A percentile compares a stretch with the other conserved stretches of the same genome.
Evolutionary conservation across 2,329 filamentous ascomycete genomes (phyloP).

Genomic region (Ascocoryne sarcoides): DNA sequence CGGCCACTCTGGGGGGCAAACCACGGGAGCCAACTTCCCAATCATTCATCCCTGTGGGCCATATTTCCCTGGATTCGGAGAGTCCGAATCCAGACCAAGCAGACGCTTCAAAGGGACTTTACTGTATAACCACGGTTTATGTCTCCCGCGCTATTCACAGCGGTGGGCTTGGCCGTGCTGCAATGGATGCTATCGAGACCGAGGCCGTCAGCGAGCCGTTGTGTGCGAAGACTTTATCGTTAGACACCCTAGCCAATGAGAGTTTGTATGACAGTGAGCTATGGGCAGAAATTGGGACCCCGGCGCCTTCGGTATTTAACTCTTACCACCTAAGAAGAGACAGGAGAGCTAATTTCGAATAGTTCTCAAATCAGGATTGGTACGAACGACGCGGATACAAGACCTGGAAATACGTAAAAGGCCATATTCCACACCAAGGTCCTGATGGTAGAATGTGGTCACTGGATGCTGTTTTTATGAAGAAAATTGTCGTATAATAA

Average conservation of each 20-base stretch:
- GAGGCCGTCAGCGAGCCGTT: conserved; percentile 14
- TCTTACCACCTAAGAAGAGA: not conserved
- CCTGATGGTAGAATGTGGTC: not conserved
- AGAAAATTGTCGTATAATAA: not conserved
- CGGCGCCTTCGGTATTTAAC: conserved; percentile 3
- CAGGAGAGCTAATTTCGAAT: conserved; percentile 9
- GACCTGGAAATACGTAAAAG: not conserved
- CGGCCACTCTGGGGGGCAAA: conserved; percentile 9
- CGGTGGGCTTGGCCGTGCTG: conserved; percentile 17
- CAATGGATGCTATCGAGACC: conserved; percentile 20
- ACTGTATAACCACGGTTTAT: conserved; percentile 19
- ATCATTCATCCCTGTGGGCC: conserved; percentile 20
- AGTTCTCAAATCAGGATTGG: conserved; percentile 22
- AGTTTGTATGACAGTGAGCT: no score
- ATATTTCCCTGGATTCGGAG: conserved; percentile 19
- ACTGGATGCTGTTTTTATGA: not conserved
- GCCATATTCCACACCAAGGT: not conserved
- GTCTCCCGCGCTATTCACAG: conserved; percentile 15
- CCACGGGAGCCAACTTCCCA: conserved; percentile 3
- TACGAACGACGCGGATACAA: conserved; percentile 23
- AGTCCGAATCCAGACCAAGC: conserved; percentile 3
- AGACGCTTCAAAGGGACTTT: conserved; percentile 9
- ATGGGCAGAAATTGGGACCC: no score
- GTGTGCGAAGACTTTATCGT: conserved; percentile 14
- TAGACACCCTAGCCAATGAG: conserved; percentile 14